Evolutionary conservation across 352 stramenopile species (phyloP).

Genomic region (Thalassiosira delicatula): DNA sequence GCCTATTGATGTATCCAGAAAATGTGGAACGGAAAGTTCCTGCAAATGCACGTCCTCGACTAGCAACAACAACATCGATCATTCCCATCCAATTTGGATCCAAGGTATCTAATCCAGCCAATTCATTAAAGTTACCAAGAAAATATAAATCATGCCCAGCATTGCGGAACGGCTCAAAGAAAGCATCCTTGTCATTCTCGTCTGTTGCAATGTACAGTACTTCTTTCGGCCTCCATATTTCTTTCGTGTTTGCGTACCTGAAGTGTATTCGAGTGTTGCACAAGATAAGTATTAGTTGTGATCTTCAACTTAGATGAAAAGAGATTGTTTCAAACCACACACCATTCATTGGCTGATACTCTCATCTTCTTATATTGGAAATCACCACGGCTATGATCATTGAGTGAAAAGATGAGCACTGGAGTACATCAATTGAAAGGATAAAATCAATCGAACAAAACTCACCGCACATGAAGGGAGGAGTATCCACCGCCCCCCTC

Average conservation of each 20-base stretch:
- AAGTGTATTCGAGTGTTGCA: not conserved
- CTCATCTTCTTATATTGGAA: constrained; percentile 84
- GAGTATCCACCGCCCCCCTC: constrained; percentile 71
- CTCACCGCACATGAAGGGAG: constrained; percentile 67
- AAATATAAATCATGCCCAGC: constrained; percentile 78
- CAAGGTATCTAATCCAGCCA: constrained; percentile 66
- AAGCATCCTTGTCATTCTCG: constrained; percentile 77
- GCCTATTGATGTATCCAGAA: constrained; percentile 86
- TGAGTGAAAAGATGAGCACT: not conserved
- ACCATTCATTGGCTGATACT: constrained; percentile 73
- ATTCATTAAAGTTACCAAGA: constrained; percentile 83
- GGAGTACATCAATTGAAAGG: no score
- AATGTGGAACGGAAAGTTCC: constrained; percentile 89
- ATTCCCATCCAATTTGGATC: constrained; percentile 87
- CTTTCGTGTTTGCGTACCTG: constrained; percentile 76
- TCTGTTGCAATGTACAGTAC: constrained; percentile 87
- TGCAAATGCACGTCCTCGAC: constrained; percentile 78
- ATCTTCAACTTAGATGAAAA: no score
- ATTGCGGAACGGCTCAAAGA: constrained; percentile 82
- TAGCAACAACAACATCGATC: constrained; percentile 86
- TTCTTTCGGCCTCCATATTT: constrained; percentile 66
- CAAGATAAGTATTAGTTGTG: no score
- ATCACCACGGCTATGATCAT: constrained; percentile 68
- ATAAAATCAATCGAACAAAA: no score
- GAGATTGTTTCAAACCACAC: no score